Conservation (phyloP, 495 filamentous ascomycete genomes). For the Margaritispora aquatica region DNA sequence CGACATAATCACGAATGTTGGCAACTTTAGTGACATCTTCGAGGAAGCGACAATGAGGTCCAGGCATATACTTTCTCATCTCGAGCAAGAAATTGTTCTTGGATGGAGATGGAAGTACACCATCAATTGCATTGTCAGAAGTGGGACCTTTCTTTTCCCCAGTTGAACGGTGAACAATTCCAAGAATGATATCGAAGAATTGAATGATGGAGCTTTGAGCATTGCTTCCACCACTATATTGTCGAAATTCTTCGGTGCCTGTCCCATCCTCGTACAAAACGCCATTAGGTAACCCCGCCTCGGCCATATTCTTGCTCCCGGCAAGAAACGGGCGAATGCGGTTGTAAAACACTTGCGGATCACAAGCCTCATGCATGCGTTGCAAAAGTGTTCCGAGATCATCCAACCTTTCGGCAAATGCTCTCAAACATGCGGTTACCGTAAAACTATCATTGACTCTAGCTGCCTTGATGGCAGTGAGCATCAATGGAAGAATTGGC, state of each 20-base stretch:
- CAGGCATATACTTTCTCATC: conserved; percentile 97
- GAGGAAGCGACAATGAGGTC: conserved; percentile 82
- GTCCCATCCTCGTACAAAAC: conserved; percentile 79
- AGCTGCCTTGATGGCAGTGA: conserved; percentile 79
- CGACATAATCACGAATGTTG: conserved; percentile 85
- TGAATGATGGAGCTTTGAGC: conserved; percentile 93
- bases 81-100: conserved; percentile 90
- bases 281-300: conserved; percentile 81
- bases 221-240: conserved; percentile 88
- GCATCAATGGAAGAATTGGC: conserved; percentile 82
- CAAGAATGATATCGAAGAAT: conserved; percentile 89
- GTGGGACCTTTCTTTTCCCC: conserved; percentile 54
- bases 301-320: conserved; percentile 93
- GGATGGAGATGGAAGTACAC: conserved; percentile 47
- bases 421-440: conserved; percentile 67
- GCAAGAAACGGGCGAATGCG: conserved; percentile 90
- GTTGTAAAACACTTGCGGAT: conserved; percentile 90
- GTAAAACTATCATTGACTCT: conserved; percentile 58
- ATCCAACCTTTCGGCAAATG: conserved; percentile 81
- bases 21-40: conserved; percentile 71
- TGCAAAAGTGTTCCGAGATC: conserved; percentile 68
- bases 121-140: conserved; percentile 42
- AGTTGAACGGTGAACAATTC: conserved; percentile 86
- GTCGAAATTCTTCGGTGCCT: conserved; percentile 58
- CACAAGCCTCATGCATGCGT: conserved; percentile 88